Evolutionary conservation across 345 rosid species (phyloP).

Genomic region (Gossypium longicalyx): DNA sequence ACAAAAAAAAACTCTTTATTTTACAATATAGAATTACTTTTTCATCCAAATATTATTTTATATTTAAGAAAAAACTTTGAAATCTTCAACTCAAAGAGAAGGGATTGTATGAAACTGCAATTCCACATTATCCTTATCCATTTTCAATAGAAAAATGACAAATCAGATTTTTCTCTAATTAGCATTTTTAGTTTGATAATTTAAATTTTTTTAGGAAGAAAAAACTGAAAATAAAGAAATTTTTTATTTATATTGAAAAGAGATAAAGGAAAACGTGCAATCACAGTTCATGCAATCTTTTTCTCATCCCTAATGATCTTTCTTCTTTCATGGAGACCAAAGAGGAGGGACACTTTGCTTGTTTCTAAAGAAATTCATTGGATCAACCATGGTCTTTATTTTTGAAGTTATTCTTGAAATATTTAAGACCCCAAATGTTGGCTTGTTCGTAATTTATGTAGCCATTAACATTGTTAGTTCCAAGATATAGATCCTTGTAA

Average conservation of each 20-base stretch:
- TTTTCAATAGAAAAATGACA: no score
- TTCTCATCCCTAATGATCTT: not conserved
- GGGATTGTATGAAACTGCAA: no score
- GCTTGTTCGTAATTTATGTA: constrained; percentile 30
- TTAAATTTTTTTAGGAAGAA: no score
- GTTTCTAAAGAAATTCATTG: constrained; percentile 28
- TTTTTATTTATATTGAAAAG: no score
- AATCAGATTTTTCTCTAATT: no score
- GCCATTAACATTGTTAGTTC: constrained; percentile 25
- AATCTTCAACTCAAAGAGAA: not conserved
- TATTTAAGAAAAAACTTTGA: not conserved
- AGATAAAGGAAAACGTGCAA: rapidly evolving
- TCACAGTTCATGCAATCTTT: no score
- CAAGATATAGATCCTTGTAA: constrained; percentile 57
- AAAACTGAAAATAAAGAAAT: no score
- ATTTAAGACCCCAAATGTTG: constrained; percentile 21
- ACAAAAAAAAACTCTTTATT: not conserved
- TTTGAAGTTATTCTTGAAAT: constrained; percentile 36
- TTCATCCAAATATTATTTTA: not conserved
- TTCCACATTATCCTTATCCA: no score
- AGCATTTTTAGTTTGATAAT: no score
- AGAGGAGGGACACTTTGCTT: constrained; percentile 56
- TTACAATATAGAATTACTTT: not conserved
- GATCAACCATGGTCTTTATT: constrained; percentile 33
- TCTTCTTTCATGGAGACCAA: not conserved